A percentile compares a stretch with the other conserved stretches of the same genome.
Conservation (phyloP, 495 filamentous ascomycete species). For the Penicillium coffeae region DNA sequence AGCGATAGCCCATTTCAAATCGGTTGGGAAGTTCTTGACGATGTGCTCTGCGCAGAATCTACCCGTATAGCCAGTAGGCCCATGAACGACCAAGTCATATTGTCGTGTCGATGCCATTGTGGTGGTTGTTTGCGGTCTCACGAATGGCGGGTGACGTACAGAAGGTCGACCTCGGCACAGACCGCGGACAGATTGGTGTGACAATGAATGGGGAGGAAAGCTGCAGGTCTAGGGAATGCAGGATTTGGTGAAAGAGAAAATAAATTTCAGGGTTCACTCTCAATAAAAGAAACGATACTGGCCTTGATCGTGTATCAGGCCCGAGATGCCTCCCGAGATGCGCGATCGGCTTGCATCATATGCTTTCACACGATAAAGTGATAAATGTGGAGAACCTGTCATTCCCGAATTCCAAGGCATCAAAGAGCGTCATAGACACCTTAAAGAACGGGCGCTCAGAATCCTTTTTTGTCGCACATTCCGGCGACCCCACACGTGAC, state of each 20-base stretch:
- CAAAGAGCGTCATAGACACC: not conserved
- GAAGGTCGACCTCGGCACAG: constrained; percentile 1
- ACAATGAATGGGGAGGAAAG: not conserved
- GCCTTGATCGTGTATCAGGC: no score
- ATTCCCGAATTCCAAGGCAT: not conserved
- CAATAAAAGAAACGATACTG: no score
- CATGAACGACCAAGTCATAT: constrained; percentile 82
- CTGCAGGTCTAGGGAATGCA: no score
- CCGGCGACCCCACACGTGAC: constrained; percentile 12
- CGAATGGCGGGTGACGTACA: constrained; percentile 7
- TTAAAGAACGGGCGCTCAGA: not conserved
- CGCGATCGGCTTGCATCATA: no score
- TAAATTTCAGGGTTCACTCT: no score
- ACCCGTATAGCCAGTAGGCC: constrained; percentile 86
- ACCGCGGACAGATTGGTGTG: no score
- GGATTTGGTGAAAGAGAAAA: no score
- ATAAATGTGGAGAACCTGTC: no score
- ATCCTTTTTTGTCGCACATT: no score
- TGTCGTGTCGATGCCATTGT: constrained; percentile 47
- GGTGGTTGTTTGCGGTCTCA: not conserved
- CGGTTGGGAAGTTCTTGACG: constrained; percentile 65
- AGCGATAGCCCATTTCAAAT: constrained; percentile 85
- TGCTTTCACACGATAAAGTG: not conserved
- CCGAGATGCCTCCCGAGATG: no score
- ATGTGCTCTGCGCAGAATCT: constrained; percentile 75